Evolutionary conservation across 305 asterid genomes (phyloP), one percentile per base, ranked within the genome.

Genomic region (Fraxinus floribunda): DNA sequence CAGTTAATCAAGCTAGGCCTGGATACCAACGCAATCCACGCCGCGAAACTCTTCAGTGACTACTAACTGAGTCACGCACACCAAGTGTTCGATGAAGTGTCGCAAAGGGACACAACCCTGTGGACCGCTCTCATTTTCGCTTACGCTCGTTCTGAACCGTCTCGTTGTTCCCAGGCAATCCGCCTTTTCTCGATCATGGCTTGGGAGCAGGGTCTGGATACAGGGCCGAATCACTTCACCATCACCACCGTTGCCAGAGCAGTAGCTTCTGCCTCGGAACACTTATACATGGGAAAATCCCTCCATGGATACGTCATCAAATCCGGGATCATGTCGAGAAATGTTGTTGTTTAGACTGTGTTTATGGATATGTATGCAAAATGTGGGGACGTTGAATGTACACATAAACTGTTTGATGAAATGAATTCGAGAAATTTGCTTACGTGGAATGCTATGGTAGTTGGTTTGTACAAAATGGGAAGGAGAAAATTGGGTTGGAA

Each of bases 51-150:
- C 80, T 68, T 88, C 4, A 39, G 78, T 29, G 80, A 77, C 0
- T 85, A 81, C 62, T 73, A 78, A 41, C 71, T 84, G 66, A 76
- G 70, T 57, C 81, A 79, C 30, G 88, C 89, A 49, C 83, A 86
- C 76, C 81, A 41, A 35, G 38, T 88, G 83, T 88, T 86, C 86
- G 84, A 86, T 70, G 80, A 85, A 83, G 89, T 88, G 72, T 89
- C 88, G n/a, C 70, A 20, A 36, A 66, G 77, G 85, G 91, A 88
- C 79, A 83, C 85, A 11, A 74, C 88, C 16, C 70, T 88, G 77
- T 88, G 91, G 89, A 85, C 85, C 34, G 74, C 88, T 26, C 86
- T 88, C 83, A 85, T 86, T 80, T 83, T 88, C 32, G 83, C 85
- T 7, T 88, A 83, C 15, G 76, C 85, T 74, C 87, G 88, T n/a